Evolutionary conservation across 768 basidiomycete species (phyloP).

Genomic region (Pulveroboletus sp.): DNA sequence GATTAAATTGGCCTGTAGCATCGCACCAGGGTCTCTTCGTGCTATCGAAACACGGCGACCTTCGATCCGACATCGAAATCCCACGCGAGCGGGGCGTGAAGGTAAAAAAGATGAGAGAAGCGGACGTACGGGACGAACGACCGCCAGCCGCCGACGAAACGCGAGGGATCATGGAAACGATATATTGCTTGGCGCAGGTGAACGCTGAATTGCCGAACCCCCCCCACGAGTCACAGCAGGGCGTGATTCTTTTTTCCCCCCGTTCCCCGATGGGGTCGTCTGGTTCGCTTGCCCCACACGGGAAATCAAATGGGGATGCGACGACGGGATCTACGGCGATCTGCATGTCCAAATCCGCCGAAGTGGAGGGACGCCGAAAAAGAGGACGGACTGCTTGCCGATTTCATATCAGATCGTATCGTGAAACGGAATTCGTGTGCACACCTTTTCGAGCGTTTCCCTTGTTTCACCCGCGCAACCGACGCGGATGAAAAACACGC

Average conservation of each 20-base stretch:
- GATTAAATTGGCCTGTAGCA: neutral
- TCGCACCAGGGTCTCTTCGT: too few species aligned
- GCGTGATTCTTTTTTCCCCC: too few species aligned
- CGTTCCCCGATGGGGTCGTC: too few species aligned
- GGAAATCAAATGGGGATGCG: neutral
- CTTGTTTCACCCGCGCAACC: slow-evolving; percentile 21
- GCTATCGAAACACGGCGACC: neutral
- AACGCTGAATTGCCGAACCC: too few species aligned
- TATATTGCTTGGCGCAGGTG: too few species aligned
- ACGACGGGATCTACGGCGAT: slow-evolving; percentile 8
- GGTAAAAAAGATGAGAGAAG: too few species aligned
- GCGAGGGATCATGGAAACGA: too few species aligned
- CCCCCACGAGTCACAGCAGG: too few species aligned
- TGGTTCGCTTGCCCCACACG: neutral
- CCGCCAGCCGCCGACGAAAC: too few species aligned
- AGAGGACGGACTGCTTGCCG: neutral
- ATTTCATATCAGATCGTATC: slow-evolving; percentile 20
- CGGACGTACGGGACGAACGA: too few species aligned
- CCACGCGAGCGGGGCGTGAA: too few species aligned
- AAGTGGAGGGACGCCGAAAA: neutral
- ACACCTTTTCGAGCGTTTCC: neutral
- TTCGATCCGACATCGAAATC: too few species aligned
- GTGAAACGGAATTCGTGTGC: slow-evolving; percentile 4
- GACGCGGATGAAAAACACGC: slow-evolving; percentile 6
- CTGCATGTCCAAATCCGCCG: slow-evolving; percentile 12